Conservation (phyloP, 805 yeast genomes). For the Maudiozyma serrabonitensis region DNA sequence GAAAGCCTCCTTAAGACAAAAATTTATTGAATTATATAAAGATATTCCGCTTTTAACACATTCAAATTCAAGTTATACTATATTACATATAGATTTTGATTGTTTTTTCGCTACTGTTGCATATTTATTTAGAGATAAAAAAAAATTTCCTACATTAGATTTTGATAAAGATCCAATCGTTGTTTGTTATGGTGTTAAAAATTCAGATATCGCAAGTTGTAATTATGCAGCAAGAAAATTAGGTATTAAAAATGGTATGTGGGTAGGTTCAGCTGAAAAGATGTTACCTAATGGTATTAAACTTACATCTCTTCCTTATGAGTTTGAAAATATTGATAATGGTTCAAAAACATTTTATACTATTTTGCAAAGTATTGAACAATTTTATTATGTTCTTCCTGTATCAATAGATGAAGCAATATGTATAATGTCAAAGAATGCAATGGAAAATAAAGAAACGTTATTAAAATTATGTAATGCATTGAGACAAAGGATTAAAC, state of each 20-base stretch:
- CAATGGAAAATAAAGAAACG: conserved; percentile 3
- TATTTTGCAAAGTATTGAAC: conserved; percentile 29
- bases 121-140: conserved; percentile 40
- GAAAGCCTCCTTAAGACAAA: conserved; percentile 64
- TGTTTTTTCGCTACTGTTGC: conserved; percentile 90
- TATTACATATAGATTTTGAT: conserved; percentile 85
- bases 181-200: conserved; percentile 40
- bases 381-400: conserved; percentile 43
- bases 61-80: conserved; percentile 16
- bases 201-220: conserved; percentile 81
- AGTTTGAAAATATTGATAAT: conserved; percentile 62
- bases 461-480: conserved; percentile 14
- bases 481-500: conserved; percentile 35
- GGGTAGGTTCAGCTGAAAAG: conserved; percentile 59
- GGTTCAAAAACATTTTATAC: conserved; percentile 59
- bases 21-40: conserved; percentile 36
- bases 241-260: conserved; percentile 86
- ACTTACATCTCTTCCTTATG: conserved; percentile 54
- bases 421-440: conserved; percentile 8
- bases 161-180: conserved; percentile 46
- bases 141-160: conserved; percentile 18
- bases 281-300: conserved; percentile 47
- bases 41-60: background rate
- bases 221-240: conserved; percentile 74
- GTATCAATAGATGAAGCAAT: conserved; percentile 89